These are phyloP conservation scores for Aspergillus indologenus DNA, from an alignment of 495 filamentous ascomycete genomes.

Conservation along the genomic window DNA sequence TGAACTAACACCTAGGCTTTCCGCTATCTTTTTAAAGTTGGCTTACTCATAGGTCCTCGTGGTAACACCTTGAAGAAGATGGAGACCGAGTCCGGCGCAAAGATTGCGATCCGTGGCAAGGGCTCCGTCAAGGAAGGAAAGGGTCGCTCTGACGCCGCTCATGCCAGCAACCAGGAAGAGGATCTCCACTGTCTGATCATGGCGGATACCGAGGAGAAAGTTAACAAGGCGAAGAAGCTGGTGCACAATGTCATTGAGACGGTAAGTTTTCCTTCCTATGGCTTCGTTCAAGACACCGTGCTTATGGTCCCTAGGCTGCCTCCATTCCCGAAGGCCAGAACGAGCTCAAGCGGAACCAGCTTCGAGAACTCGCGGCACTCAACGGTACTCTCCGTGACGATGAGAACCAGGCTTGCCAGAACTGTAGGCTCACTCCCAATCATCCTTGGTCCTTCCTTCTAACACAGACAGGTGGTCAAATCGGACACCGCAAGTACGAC, in stretches of 20 bases:
- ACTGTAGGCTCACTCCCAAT: conserved; percentile 83
- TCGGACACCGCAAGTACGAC: conserved; percentile 98
- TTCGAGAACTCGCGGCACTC: conserved; percentile 91
- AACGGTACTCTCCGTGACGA: conserved; percentile 98
- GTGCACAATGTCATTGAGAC: conserved; percentile 98
- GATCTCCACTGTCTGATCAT: conserved; percentile 98
- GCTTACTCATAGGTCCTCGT: conserved; percentile 99
- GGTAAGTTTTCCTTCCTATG: conserved; percentile 51
- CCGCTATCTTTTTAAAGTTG: conserved; percentile 87
- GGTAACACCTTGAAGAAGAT: conserved; percentile 99
- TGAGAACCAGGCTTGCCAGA: conserved; percentile 99
- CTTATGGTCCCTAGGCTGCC: conserved; percentile 66
- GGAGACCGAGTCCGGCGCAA: conserved; percentile 94
- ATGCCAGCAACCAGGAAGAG: conserved; percentile 99
- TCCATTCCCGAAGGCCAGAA: conserved; percentile 98
- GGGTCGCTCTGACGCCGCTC: conserved; percentile 95
- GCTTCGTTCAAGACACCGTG: not conserved
- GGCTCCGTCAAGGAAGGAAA: conserved; percentile 99
- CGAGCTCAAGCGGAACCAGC: conserved; percentile 95
- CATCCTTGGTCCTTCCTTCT: not conserved
- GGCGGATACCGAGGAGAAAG: conserved; percentile 97
- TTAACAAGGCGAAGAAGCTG: conserved; percentile 94
- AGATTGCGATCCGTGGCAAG: conserved; percentile 99
- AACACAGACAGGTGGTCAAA: conserved; percentile 69
- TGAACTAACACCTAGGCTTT: conserved; percentile 82